phyloP scores from a whole-genome alignment of 2,329 filamentous ascomycete genomes.

The Xylaria polymorpha region DNA sequence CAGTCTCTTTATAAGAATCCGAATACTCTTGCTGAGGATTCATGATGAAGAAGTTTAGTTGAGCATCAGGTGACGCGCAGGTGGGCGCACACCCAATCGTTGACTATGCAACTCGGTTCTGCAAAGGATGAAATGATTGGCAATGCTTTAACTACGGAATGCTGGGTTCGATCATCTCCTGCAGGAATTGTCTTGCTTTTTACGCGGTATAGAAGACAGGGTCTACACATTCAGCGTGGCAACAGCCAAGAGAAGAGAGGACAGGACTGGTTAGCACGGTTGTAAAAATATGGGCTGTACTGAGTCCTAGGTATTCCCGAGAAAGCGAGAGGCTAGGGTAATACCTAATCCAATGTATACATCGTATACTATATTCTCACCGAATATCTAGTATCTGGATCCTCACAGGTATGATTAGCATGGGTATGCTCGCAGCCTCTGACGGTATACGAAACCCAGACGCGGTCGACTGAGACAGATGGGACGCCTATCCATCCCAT shows the following conservation, averaged over 20 bases:
- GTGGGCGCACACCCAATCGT: neutral
- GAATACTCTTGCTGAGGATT: neutral
- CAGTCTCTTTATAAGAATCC: conserved; percentile 32
- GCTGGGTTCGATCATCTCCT: neutral
- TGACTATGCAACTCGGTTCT: neutral
- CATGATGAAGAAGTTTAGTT: conserved; percentile 13
- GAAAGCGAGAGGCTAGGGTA: neutral
- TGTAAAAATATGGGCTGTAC: neutral
- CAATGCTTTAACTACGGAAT: neutral
- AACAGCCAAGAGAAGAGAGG: neutral
- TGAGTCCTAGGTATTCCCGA: neutral
- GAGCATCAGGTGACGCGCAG: neutral
- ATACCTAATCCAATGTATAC: neutral
- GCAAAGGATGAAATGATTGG: neutral
- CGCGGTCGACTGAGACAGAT: neutral
- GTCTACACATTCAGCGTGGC: neutral
- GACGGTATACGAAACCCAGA: neutral
- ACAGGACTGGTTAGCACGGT: neutral
- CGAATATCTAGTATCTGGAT: neutral
- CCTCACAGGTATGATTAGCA: neutral
- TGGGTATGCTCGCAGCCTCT: neutral
- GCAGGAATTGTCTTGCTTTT: neutral
- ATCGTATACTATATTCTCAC: neutral
- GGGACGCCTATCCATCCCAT: neutral
- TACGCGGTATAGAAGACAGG: neutral